phyloP scores from a whole-genome alignment of 495 filamentous ascomycete species.

The Penicillium odoratum region DNA sequence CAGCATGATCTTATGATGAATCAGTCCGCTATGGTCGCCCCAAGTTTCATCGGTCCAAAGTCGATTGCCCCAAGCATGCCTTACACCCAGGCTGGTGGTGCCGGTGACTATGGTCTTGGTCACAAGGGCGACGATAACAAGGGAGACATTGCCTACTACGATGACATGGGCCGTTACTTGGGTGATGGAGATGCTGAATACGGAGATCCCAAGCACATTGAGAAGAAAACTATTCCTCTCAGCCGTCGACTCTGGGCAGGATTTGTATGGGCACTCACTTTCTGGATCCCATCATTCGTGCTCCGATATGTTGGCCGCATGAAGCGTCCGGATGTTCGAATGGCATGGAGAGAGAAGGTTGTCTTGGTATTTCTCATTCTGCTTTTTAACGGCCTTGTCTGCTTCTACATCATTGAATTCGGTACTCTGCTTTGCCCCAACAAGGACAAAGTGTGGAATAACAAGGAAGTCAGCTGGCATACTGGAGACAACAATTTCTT shows the following conservation, averaged over 20 bases:
- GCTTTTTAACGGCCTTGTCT: conserved; percentile 76
- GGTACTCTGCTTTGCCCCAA: conserved; percentile 86
- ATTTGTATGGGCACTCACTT: conserved; percentile 83
- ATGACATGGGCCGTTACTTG: conserved; percentile 54
- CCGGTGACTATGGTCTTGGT: conserved; percentile 86
- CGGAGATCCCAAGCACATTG: conserved; percentile 72
- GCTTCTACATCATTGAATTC: conserved; percentile 92
- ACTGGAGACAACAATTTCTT: conserved; percentile 73
- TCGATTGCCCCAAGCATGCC: conserved; percentile 64
- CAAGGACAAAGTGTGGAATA: conserved; percentile 85
- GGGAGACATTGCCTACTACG: conserved; percentile 64
- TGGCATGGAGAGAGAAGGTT: conserved; percentile 96
- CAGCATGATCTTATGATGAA: conserved; percentile 69
- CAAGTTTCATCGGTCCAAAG: conserved; percentile 56
- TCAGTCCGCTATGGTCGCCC: conserved; percentile 61
- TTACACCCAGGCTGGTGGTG: conserved; percentile 48
- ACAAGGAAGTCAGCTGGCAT: conserved; percentile 69
- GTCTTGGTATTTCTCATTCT: conserved; percentile 79
- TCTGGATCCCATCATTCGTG: conserved; percentile 89
- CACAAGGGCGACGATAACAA: conserved; percentile 78
- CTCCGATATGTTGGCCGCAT: conserved; percentile 85
- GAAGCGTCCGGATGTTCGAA: conserved; percentile 94
- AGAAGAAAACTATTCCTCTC: conserved; percentile 61
- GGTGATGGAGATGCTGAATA: conserved; percentile 72
- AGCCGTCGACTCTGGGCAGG: conserved; percentile 75